phyloP scores from a whole-genome alignment of 208 protist genomes.

The Plasmodiophora brassicae region DNA sequence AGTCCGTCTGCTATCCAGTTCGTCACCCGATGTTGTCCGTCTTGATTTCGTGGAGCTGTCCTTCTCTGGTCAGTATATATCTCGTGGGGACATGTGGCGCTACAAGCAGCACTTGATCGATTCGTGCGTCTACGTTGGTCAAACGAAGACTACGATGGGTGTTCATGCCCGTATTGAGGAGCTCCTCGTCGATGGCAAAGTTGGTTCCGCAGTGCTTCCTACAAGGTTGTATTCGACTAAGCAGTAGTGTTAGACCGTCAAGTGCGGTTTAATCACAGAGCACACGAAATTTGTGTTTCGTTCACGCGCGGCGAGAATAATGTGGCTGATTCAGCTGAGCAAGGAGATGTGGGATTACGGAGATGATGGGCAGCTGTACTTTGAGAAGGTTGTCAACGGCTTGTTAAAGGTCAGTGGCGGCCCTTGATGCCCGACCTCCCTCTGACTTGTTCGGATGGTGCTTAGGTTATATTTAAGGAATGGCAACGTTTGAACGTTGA shows the following conservation, averaged over 20 bases:
- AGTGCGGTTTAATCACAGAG: constrained; percentile 54
- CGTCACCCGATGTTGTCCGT: not conserved
- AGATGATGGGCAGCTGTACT: constrained; percentile 60
- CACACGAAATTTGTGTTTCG: constrained; percentile 66
- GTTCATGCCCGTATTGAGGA: constrained; percentile 37
- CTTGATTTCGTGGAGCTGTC: constrained; percentile 26
- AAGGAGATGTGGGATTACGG: constrained; percentile 67
- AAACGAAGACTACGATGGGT: constrained; percentile 48
- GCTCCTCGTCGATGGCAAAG: not conserved
- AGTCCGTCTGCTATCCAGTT: not conserved
- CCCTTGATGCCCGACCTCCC: not conserved
- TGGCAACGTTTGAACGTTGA: not conserved
- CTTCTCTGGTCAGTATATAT: constrained; percentile 55
- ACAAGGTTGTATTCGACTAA: constrained; percentile 24
- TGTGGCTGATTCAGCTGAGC: constrained; percentile 63
- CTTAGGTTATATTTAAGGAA: not conserved
- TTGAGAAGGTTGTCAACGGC: constrained; percentile 60
- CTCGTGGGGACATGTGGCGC: constrained; percentile 67
- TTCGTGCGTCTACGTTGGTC: constrained; percentile 54
- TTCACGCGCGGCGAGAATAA: constrained; percentile 58
- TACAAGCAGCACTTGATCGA: constrained; percentile 54
- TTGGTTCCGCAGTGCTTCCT: not conserved
- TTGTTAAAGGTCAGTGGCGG: constrained; percentile 42
- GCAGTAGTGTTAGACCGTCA: constrained; percentile 38
- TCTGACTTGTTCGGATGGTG: not conserved